These are phyloP conservation scores for Euphrasia arctica DNA, from an alignment of 305 asterid genomes.

Conservation along the genomic window DNA sequence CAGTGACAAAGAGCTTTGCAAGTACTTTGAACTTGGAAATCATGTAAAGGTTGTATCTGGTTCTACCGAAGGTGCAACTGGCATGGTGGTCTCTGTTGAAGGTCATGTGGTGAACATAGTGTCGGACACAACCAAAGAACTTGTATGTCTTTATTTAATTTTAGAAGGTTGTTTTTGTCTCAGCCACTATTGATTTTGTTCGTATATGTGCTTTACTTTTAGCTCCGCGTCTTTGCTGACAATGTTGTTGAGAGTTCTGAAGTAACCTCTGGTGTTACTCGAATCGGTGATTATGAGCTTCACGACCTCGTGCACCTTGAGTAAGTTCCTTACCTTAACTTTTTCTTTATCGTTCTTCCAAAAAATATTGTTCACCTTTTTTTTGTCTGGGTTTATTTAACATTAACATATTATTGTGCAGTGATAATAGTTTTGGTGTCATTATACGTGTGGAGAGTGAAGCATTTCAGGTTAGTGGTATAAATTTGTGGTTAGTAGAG, in stretches of 20 bases:
- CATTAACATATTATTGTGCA: conserved; percentile 35
- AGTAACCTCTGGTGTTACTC: conserved; percentile 86
- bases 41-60: conserved; percentile 94
- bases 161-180: conserved; percentile 11
- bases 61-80: conserved; percentile 92
- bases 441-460: conserved; percentile 95
- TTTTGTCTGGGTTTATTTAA: conserved; percentile 7
- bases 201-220: conserved; percentile 22
- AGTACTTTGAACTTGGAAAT: conserved; percentile 93
- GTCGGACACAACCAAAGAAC: conserved; percentile 94
- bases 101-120: conserved; percentile 93
- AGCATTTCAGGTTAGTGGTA: conserved; percentile 75
- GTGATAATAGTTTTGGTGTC: conserved; percentile 91
- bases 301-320: conserved; percentile 93
- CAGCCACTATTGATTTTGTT: conserved; percentile 22
- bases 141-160: conserved; percentile 43
- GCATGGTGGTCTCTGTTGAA: conserved; percentile 96
- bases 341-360: neutral
- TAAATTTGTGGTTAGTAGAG: conserved; percentile 11
- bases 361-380: conserved; percentile 4
- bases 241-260: conserved; percentile 96
- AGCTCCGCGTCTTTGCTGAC: conserved; percentile 93
- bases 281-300: conserved; percentile 91
- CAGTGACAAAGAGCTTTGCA: conserved; percentile 80
- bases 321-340: conserved; percentile 39